Evolutionary conservation across 306 rosid genomes (phyloP).

Genomic region (Albizia julibrissin): DNA sequence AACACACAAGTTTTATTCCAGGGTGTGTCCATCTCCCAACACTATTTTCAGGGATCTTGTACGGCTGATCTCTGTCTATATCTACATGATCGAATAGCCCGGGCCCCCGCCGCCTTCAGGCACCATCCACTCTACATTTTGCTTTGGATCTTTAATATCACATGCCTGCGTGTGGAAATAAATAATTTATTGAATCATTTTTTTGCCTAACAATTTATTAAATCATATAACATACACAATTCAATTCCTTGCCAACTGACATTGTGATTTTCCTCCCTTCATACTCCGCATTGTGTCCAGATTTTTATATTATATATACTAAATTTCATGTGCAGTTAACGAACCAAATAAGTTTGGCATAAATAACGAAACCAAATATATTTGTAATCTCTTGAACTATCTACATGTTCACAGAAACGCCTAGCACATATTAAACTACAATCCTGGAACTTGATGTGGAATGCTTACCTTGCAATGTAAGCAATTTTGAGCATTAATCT

Average conservation of each 20-base stretch:
- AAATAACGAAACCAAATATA: neutral
- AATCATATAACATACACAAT: neutral
- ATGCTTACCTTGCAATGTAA: constrained; percentile 90
- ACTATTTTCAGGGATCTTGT: neutral
- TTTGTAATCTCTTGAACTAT: neutral
- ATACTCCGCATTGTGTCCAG: neutral
- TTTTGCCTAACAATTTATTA: neutral
- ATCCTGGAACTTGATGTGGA: neutral
- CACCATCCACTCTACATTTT: constrained; percentile 85
- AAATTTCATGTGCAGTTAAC: neutral
- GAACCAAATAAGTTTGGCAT: neutral
- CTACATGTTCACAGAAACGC: neutral
- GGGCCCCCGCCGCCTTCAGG: constrained; percentile 99
- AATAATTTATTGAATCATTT: constrained; percentile 7
- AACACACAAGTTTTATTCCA: neutral
- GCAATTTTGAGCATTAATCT: constrained; percentile 93
- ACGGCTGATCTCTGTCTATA: neutral
- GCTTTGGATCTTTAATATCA: constrained; percentile 88
- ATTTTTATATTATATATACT: neutral
- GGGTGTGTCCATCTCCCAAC: neutral
- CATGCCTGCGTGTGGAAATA: constrained; percentile 61
- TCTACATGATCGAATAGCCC: constrained; percentile 67
- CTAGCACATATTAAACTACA: neutral
- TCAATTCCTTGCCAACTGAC: neutral
- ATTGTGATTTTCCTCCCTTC: neutral